Conservation (phyloP, 352 stramenopile species). For the Phytophthora pistaciae region DNA sequence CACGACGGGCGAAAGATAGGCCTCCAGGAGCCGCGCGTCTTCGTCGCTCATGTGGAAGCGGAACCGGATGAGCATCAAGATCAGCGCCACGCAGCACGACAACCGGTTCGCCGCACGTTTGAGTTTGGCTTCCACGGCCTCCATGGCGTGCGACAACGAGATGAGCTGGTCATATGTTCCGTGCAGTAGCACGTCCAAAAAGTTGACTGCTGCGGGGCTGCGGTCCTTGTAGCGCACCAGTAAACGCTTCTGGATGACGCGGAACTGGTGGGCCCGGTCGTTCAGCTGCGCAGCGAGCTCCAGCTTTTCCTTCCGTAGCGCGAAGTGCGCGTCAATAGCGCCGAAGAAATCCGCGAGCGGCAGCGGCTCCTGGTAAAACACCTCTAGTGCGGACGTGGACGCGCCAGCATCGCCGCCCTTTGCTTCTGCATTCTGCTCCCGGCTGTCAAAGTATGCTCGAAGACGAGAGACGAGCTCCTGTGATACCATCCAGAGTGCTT, state of each 20-base stretch:
- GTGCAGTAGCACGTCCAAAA: constrained; percentile 86
- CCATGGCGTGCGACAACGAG: constrained; percentile 74
- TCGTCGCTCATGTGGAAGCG: constrained; percentile 82
- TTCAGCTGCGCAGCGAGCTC: constrained; percentile 80
- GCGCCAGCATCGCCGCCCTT: constrained; percentile 24
- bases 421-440: constrained; percentile 24
- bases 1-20: constrained; percentile 77
- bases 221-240: constrained; percentile 92
- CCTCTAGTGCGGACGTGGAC: constrained; percentile 40
- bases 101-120: constrained; percentile 66
- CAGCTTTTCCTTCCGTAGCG: constrained; percentile 65
- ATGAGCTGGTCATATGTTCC: constrained; percentile 90
- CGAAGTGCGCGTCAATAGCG: constrained; percentile 91
- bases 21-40: constrained; percentile 64
- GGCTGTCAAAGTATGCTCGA: constrained; percentile 48
- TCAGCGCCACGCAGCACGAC: constrained; percentile 76
- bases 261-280: constrained; percentile 88
- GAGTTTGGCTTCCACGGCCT: constrained; percentile 68
- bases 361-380: constrained; percentile 88
- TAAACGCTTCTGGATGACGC: constrained; percentile 91
- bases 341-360: constrained; percentile 89
- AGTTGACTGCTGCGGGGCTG: constrained; percentile 82
- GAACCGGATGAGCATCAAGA: constrained; percentile 85
- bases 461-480: constrained; percentile 82
- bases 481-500: constrained; percentile 82